Base-by-base conservation (phyloP, 345 rosid species). In the Xanthoceras sorbifolium region DNA sequence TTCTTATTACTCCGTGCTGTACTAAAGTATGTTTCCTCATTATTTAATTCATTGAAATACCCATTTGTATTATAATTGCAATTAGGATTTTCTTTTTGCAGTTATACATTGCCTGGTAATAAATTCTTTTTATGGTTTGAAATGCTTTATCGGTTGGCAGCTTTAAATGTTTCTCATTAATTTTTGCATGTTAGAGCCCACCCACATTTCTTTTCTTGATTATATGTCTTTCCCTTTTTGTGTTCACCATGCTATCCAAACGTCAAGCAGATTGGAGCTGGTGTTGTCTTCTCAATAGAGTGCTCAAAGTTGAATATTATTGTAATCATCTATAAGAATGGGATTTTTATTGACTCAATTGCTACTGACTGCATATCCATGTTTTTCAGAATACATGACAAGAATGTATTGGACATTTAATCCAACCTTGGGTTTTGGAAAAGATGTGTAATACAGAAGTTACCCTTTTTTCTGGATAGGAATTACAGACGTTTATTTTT, bases 1-100 rank as follows among this genome's bases (percentile, higher is more conserved):
- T 76, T 75, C 38, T 71, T 86, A 75, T 83, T 97, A 81, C 86
- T 97, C 34, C 84, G 85, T 73, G 99, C 99, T 34, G 96, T 97
- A 32, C 80, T 89, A 46, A 97, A 89, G 99, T 97, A 90, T 80
- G 93, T 67, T 72, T 77, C 67, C 66, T 70, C 28, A 6, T 20
- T 50, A n/a, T 31, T 72, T 76, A 55, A 69, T 65, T 64, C 61
- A 64, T 26, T 77, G 18, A 28, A 73, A 70, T 22, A 9, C 28
- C 29, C 29, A 6, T 29, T 29, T 75, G 28, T 34, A 54, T 64
- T 48, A 9, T 18, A 23, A 40, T 50, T 34, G 26, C 48, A 3
- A 17, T 54, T 32, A 52, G n/a, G 6, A 57, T 46, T 42, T 40
- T 44, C 31, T 42, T 44, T 31, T 46, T 15, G 46, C 40, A 20